These are phyloP conservation scores for Pyracantha coccinea DNA, from an alignment of 331 rosid species.

Conservation along the genomic window DNA sequence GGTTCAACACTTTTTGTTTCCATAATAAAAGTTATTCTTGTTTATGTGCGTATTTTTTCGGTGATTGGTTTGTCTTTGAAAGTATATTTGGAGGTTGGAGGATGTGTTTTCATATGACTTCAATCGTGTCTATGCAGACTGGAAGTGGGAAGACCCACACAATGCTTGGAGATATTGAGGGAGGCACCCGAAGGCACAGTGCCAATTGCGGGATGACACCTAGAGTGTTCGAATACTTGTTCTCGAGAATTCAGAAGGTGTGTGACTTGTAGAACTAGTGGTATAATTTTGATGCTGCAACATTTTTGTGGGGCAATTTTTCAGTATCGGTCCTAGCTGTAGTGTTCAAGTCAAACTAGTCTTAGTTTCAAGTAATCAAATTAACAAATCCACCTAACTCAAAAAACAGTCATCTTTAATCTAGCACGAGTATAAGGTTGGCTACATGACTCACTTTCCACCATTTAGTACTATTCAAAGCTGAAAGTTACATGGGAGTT, in stretches of 20 bases:
- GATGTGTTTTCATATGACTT: background rate
- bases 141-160: conserved; percentile 99
- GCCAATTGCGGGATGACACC: conserved; percentile 99
- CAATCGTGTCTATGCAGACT: conserved; percentile 36
- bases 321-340: background rate
- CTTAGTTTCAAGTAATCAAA: background rate
- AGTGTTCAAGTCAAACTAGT: background rate
- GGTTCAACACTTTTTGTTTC: background rate
- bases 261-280: background rate
- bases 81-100: background rate
- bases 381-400: too few species aligned
- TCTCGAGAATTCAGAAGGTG: conserved; percentile 95
- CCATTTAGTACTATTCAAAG: background rate
- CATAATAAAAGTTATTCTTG: too few species aligned
- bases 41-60: too few species aligned
- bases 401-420: background rate
- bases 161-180: conserved; percentile 98
- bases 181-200: conserved; percentile 92
- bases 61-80: background rate
- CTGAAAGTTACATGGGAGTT: background rate
- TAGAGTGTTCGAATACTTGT: conserved; percentile 83
- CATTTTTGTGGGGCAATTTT: background rate
- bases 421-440: background rate
- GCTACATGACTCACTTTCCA: background rate
- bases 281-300: background rate